Percentiles rank a stretch among this genome's conserved stretches.
Conservation (phyloP, 2,329 filamentous ascomycete genomes). For the Fusarium virguliforme region DNA sequence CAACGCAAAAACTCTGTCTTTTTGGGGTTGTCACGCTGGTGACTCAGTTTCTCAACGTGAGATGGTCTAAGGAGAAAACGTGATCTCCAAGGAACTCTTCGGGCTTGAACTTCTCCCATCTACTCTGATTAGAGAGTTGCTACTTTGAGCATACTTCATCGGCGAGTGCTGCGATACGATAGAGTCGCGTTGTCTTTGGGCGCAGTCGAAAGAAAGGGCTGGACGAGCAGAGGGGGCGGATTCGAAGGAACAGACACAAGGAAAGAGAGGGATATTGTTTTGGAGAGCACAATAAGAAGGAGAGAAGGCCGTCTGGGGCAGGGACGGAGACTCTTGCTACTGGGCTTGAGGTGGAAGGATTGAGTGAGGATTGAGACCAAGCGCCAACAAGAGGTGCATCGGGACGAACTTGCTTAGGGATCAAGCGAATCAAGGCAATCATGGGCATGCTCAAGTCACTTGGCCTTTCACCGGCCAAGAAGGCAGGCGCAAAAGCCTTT, state of each 20-base stretch:
- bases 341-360: conserved; percentile 4
- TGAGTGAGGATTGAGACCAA: conserved; percentile 5
- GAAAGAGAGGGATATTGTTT: neutral
- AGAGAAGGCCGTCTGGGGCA: neutral
- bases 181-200: conserved; percentile 13
- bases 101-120: neutral
- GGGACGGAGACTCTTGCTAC: neutral
- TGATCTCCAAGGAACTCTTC: neutral
- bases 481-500: conserved; percentile 51
- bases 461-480: conserved; percentile 53
- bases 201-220: conserved; percentile 13
- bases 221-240: neutral
- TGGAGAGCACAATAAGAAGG: neutral
- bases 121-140: neutral
- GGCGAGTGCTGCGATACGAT: conserved; percentile 15
- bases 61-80: conserved; percentile 10
- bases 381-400: conserved; percentile 7
- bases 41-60: conserved; percentile 20
- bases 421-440: conserved; percentile 13
- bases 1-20: neutral
- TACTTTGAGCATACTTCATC: conserved; percentile 2
- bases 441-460: conserved; percentile 53
- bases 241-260: neutral
- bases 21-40: neutral
- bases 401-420: conserved; percentile 4